These are phyloP conservation scores for Chalciporus piperatus DNA, from an alignment of 768 basidiomycete species.

Conservation along the genomic window DNA sequence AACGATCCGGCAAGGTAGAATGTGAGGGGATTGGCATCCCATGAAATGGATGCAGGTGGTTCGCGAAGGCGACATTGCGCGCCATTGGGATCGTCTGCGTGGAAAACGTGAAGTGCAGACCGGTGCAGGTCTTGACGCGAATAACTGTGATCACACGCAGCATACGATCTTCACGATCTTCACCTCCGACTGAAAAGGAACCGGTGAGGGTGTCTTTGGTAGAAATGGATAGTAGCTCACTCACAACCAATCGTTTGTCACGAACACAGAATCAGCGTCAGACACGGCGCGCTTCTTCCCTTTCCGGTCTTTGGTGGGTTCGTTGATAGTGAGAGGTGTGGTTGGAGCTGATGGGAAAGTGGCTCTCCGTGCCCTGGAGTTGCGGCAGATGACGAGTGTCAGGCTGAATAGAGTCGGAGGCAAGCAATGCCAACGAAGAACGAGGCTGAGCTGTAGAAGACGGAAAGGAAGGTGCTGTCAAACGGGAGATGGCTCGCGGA, in stretches of 20 bases:
- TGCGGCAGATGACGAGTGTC: conserved; percentile 31
- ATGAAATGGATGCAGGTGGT: too few relatives aligned
- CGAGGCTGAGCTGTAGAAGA: conserved; percentile 19
- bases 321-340: too few relatives aligned
- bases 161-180: conserved; percentile 44
- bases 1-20: too few relatives aligned
- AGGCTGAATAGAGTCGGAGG: conserved; percentile 22
- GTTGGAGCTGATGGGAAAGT: conserved; percentile 41
- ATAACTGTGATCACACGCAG: conserved; percentile 88
- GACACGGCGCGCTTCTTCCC: too few relatives aligned
- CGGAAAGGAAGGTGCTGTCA: conserved; percentile 20
- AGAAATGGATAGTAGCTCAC: conserved; percentile 92
- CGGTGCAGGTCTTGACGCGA: conserved; percentile 84
- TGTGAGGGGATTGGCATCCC: too few relatives aligned
- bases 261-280: too few relatives aligned
- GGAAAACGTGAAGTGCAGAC: conserved; percentile 38
- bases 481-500: conserved; percentile 20
- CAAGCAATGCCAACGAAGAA: conserved; percentile 13
- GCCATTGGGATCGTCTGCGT: conserved; percentile 11
- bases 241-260: too few relatives aligned
- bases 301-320: too few relatives aligned
- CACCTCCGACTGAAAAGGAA: conserved; percentile 49
- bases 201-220: conserved; percentile 96
- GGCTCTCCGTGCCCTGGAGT: conserved; percentile 57
- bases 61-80: neutral